Percentiles rank a stretch among this genome's conserved stretches.
Evolutionary conservation across 2,329 filamentous ascomycete species (phyloP).

Genomic region (Aspergillus brasiliensis): DNA sequence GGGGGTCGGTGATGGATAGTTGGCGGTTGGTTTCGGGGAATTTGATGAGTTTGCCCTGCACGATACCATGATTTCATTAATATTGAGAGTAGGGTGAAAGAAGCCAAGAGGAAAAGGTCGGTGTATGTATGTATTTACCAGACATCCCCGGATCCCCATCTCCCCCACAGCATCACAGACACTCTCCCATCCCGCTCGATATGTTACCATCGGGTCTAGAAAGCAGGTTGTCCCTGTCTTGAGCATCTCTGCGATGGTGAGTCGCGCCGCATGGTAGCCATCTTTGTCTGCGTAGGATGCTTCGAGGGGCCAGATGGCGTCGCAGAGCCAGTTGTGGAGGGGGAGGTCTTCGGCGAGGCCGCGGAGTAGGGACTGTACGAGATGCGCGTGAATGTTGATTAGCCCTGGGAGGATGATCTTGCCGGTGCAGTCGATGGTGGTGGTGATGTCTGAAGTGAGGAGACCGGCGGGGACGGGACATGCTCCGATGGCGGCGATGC

Average conservation of each 20-base stretch:
- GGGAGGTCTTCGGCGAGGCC: conserved; percentile 54
- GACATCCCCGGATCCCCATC: conserved; percentile 48
- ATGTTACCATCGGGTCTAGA: conserved; percentile 52
- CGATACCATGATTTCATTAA: neutral
- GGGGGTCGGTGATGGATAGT: conserved; percentile 29
- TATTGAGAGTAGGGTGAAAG: neutral
- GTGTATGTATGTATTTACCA: conserved; percentile 20
- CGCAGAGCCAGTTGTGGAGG: conserved; percentile 55
- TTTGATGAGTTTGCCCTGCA: conserved; percentile 22
- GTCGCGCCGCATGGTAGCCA: conserved; percentile 51
- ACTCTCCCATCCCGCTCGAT: conserved; percentile 14
- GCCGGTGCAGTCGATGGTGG: conserved; percentile 39
- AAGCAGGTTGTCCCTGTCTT: conserved; percentile 55
- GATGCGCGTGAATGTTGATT: conserved; percentile 55
- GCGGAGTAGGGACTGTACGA: conserved; percentile 51
- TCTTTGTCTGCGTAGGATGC: conserved; percentile 50
- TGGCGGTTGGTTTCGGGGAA: conserved; percentile 30
- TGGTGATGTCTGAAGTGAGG: conserved; percentile 37
- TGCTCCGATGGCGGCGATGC: conserved; percentile 50
- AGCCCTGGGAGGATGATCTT: conserved; percentile 53
- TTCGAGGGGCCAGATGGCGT: conserved; percentile 54
- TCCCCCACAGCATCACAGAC: conserved; percentile 47
- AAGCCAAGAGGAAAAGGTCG: neutral
- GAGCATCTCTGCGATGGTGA: conserved; percentile 56
- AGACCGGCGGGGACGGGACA: conserved; percentile 23